Base-by-base conservation (phyloP, 2,329 filamentous ascomycete genomes). In the Akanthomyces uredinophilus region DNA sequence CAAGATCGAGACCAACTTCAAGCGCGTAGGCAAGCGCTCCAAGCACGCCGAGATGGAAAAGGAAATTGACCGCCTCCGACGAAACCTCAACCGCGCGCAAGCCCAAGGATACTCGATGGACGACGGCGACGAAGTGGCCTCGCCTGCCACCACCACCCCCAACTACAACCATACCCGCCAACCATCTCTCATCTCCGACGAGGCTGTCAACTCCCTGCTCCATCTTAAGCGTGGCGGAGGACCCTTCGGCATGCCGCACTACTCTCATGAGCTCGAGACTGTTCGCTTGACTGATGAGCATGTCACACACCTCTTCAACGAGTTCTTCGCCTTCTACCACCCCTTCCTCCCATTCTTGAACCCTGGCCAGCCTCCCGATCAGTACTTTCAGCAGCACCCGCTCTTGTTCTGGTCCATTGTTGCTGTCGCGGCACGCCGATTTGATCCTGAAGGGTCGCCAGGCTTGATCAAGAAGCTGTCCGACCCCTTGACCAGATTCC, bases 1-100 rank as follows among this genome's bases (percentile, higher is more conserved):
- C 81, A 91, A 91, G 74, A 94, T 95, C 74, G 90, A 94, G 74
- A 90, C 89, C 70, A 92, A 92, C 74, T 94, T 94, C 77, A 93
- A 92, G 81, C 87, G 90, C 68, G 81, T 93, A 20, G 89, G 90
- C 65, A 95, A 95, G 79, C 84, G 90, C 47, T 90, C 86, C 66
- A 90, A 91, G 73, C 90, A 94, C 74, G 90, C 90, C 69, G 90
- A 93, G 76, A 93, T 93, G 89, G 90, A 92, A 72, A 89, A 87
- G 75, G 89, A 93, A 74, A 90, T 93, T 70, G 88, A 91, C 63
- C 84, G 80, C 65, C 75, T 89, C 66, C 83, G 87, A 57, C 82
- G 85, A 51, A 84, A 81, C 68, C 79, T 90, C 64, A 77, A 83
- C 62, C 79, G 81, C 65, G 87, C 87, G 63, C 81, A 84, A 68